Conservation (phyloP, 768 basidiomycete genomes). For the Tulasnella sp. region DNA sequence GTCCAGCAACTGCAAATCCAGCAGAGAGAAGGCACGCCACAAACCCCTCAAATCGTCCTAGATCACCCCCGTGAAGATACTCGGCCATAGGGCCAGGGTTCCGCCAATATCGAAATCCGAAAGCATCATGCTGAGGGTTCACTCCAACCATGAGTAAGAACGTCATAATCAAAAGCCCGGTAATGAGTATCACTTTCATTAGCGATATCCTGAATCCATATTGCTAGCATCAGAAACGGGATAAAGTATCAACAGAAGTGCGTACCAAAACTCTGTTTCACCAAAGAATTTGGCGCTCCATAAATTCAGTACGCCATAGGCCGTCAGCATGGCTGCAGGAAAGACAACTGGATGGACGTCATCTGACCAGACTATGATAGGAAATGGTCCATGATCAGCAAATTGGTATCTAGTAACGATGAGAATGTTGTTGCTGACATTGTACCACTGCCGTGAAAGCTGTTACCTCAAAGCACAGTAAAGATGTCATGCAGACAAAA, state of each 20-base stretch:
- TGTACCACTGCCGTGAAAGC: too few relatives aligned
- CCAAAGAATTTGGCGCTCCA: not conserved
- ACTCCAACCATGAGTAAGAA: too few relatives aligned
- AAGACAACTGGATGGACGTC: too few relatives aligned
- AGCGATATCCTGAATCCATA: too few relatives aligned
- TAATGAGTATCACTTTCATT: constrained; percentile 1
- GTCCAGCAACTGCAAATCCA: not conserved
- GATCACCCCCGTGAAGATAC: not conserved
- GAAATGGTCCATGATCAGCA: too few relatives aligned
- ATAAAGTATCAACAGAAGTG: too few relatives aligned
- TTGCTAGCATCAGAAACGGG: too few relatives aligned
- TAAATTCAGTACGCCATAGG: not conserved
- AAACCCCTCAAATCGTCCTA: not conserved
- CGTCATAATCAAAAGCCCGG: constrained; percentile 1
- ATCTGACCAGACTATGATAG: too few relatives aligned
- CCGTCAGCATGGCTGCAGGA: too few relatives aligned
- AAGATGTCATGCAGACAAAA: not conserved
- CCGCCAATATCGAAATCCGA: not conserved
- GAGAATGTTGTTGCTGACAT: too few relatives aligned
- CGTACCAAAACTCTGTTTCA: not conserved
- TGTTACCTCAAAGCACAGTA: not conserved
- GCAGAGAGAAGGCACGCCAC: not conserved
- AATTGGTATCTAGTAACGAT: too few relatives aligned
- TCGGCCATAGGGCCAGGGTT: constrained; percentile 1
- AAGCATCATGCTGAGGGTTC: not conserved